phyloP scores from a whole-genome alignment of 1,284 basidiomycete genomes.

The Stygiomarasmius scandens region DNA sequence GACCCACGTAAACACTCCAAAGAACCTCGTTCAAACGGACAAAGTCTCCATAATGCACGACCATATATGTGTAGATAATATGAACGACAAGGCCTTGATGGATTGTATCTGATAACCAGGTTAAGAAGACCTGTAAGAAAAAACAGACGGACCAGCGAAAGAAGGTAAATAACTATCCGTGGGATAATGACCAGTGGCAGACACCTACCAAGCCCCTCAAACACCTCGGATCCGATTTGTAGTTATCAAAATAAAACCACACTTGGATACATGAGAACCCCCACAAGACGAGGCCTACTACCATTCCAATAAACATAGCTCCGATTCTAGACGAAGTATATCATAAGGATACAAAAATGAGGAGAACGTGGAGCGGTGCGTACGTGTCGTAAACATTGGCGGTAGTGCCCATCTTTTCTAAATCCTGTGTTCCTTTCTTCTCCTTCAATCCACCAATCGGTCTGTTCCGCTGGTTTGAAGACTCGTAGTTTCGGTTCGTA shows the following conservation, averaged over 20 bases:
- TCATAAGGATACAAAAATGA: no score
- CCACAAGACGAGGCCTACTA: background rate
- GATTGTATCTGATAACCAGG: background rate
- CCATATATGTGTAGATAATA: background rate
- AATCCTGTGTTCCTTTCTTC: no score
- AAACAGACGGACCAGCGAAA: no score
- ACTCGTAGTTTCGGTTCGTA: no score
- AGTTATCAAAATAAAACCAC: constrained; percentile 10
- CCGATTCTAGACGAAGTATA: no score
- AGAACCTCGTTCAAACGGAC: background rate
- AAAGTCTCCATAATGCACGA: background rate
- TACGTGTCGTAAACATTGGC: background rate
- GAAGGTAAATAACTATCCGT: no score
- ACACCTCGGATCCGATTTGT: background rate
- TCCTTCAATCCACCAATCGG: no score
- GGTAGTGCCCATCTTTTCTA: no score
- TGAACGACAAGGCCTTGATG: background rate
- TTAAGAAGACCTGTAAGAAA: background rate
- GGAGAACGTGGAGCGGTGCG: no score
- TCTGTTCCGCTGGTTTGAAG: no score
- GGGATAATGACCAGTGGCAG: no score
- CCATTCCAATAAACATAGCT: constrained; percentile 1
- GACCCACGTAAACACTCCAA: background rate
- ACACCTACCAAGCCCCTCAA: background rate
- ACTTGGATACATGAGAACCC: constrained; percentile 1